Conservation (phyloP, 116 monocot species). For the Iris pallida region DNA sequence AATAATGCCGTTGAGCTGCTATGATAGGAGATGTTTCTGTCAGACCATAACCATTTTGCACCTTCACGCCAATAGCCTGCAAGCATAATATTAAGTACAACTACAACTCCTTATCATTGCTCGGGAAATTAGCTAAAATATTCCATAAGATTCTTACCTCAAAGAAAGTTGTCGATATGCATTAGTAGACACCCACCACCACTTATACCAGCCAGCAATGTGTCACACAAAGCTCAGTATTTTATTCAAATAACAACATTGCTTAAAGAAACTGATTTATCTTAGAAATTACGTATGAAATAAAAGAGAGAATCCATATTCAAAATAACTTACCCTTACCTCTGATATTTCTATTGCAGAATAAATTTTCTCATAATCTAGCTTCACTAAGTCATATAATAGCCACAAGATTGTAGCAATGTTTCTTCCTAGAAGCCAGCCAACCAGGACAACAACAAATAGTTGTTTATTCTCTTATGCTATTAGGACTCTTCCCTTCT, state of each 20-base stretch:
- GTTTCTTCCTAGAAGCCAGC: conserved; percentile 56
- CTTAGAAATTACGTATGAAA: not conserved
- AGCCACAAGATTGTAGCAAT: conserved; percentile 66
- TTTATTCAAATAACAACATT: conserved; percentile 21
- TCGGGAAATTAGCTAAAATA: not conserved
- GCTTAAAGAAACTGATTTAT: conserved; percentile 2
- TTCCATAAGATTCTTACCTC: conserved; percentile 42
- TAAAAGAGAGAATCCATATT: not conserved
- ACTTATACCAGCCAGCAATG: conserved; percentile 90
- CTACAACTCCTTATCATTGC: not conserved
- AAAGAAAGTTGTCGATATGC: conserved; percentile 83
- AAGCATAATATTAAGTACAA: conserved; percentile 13
- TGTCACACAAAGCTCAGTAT: conserved; percentile 23
- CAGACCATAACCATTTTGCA: conserved; percentile 96
- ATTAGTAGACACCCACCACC: conserved; percentile 81
- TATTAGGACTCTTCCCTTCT: conserved; percentile 75
- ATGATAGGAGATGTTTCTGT: conserved; percentile 91
- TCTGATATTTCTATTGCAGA: conserved; percentile 75
- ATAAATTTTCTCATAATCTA: conserved; percentile 72
- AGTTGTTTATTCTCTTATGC: conserved; percentile 25
- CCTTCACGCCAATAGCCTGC: conserved; percentile 77
- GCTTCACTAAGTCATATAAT: conserved; percentile 54
- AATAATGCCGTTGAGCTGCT: conserved; percentile 49
- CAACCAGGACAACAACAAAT: conserved; percentile 27
- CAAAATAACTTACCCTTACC: conserved; percentile 31